Evolutionary conservation across 164 flowering plant species (phyloP).

Genomic region (Hamamelis virginiana): DNA sequence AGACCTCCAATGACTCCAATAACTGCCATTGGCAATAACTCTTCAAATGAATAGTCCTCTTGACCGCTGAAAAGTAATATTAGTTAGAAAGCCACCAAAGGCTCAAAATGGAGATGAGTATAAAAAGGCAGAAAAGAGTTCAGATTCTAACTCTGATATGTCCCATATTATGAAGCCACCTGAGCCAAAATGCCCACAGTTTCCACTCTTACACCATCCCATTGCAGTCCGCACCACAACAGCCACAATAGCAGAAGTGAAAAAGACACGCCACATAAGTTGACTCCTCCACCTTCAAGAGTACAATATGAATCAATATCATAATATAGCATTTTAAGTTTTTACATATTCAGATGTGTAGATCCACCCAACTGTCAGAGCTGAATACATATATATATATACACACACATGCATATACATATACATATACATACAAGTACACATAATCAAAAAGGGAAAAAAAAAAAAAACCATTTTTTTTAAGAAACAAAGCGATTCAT

Average conservation of each 20-base stretch:
- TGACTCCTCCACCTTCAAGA: conserved; percentile 98
- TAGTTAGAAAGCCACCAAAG: conserved; percentile 9
- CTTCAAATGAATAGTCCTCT: conserved; percentile 93
- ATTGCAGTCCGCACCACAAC: conserved; percentile 94
- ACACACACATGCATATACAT: background rate
- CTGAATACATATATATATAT: background rate
- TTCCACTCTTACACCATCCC: conserved; percentile 96
- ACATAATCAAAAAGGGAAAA: background rate
- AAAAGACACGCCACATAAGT: conserved; percentile 99
- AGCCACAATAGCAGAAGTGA: conserved; percentile 97
- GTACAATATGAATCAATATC: background rate
- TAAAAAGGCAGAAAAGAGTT: conserved; percentile 14
- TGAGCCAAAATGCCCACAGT: conserved; percentile 97
- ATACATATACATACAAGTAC: conserved; percentile 1
- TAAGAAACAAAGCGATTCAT: too few relatives aligned
- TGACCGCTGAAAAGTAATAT: conserved; percentile 61
- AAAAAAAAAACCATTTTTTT: background rate
- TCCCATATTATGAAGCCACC: conserved; percentile 99
- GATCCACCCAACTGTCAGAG: background rate
- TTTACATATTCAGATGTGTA: background rate
- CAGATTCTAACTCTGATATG: conserved; percentile 65
- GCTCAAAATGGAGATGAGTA: background rate
- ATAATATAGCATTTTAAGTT: background rate
- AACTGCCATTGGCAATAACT: conserved; percentile 94
- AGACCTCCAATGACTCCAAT: conserved; percentile 98